Evolutionary conservation across 2,329 filamentous ascomycete species (phyloP), one percentile per base, ranked within the genome.

Genomic region (Hymenoscyphus linearis): DNA sequence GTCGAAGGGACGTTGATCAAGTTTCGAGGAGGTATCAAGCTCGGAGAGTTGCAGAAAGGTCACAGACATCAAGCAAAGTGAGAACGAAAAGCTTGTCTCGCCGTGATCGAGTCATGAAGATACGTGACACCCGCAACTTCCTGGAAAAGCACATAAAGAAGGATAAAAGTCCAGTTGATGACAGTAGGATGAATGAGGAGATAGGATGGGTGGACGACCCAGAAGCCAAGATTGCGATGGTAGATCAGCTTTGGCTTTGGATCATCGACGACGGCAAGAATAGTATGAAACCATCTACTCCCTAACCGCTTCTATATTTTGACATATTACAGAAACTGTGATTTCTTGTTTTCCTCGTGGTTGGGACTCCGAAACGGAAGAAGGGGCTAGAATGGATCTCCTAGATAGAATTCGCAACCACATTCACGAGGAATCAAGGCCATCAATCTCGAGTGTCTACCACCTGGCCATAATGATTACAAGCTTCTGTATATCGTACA

Each of bases 231-330:
- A 54, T 54, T 31, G 52, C 26, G 9, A 54, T 54, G 52, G 52
- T 54, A 4, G 52, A 54, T 18, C 52, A 54, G n/a, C 52, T 53
- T n/a, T 54, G 52, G 52, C 52, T 54, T 22, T 54, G 52, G 52
- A 22, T 54, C 52, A 13, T 54, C 6, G 52, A 54, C 16, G 26
- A 54, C 3, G 31, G 52, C 2, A 54, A 35, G 6, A 9, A 31
- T 7, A 16, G 26, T 54, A 31, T 47, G 26, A n/a, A 22, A 53
- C 25, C 4, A 35, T 35, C 14, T 16, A 7, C 18, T 14, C 13
- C 13, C 44, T 47, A 25, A 13, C 13, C 5, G 4, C 10, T 18
- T 1, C 9, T 4, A 1, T 1, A 18, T 34, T n/a, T 12, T 54
- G 25, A 31, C n/a, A 4, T n/a, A 2, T 13, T 31, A n/a, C 26